Evolutionary conservation across 176 grass and related monocot species (phyloP).

Genomic region (Oryza meyeriana): DNA sequence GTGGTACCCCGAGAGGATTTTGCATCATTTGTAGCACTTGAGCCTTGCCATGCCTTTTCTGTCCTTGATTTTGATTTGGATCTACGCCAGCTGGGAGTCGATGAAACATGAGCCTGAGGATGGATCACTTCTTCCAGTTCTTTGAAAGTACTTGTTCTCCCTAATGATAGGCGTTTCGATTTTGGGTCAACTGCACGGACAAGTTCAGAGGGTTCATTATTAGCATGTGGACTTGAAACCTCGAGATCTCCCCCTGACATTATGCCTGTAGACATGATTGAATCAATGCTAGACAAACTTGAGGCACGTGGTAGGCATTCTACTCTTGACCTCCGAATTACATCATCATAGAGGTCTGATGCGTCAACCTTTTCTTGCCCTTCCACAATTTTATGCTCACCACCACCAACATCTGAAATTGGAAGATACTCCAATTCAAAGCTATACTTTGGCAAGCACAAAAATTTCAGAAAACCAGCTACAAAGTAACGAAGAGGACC

Average conservation of each 20-base stretch:
- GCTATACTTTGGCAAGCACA: slow-evolving; percentile 88
- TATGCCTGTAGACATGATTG: slow-evolving; percentile 74
- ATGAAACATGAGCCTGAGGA: slow-evolving; percentile 74
- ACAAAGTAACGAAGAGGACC: slow-evolving; percentile 94
- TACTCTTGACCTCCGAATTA: slow-evolving; percentile 60
- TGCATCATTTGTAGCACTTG: slow-evolving; percentile 53
- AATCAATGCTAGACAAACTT: slow-evolving; percentile 98
- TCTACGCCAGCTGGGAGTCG: slow-evolving; percentile 75
- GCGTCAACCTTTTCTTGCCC: slow-evolving; percentile 45
- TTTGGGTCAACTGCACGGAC: slow-evolving; percentile 79
- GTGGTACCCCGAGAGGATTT: slow-evolving; percentile 53
- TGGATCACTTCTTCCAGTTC: slow-evolving; percentile 94
- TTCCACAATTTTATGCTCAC: slow-evolving; percentile 43
- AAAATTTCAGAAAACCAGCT: slow-evolving; percentile 95
- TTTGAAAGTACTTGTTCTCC: slow-evolving; percentile 60
- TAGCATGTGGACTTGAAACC: slow-evolving; percentile 52
- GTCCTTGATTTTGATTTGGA: slow-evolving; percentile 89
- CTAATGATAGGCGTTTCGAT: slow-evolving; percentile 80
- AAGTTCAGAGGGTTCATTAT: slow-evolving; percentile 82
- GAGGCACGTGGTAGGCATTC: slow-evolving; percentile 87
- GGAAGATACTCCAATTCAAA: slow-evolving; percentile 99
- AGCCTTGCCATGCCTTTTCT: slow-evolving; percentile 63
- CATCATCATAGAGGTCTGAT: slow-evolving; percentile 78
- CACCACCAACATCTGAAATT: slow-evolving; percentile 35
- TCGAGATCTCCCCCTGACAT: slow-evolving; percentile 69